Conservation (phyloP, 495 filamentous ascomycete genomes). For the Tuber brumale region DNA sequence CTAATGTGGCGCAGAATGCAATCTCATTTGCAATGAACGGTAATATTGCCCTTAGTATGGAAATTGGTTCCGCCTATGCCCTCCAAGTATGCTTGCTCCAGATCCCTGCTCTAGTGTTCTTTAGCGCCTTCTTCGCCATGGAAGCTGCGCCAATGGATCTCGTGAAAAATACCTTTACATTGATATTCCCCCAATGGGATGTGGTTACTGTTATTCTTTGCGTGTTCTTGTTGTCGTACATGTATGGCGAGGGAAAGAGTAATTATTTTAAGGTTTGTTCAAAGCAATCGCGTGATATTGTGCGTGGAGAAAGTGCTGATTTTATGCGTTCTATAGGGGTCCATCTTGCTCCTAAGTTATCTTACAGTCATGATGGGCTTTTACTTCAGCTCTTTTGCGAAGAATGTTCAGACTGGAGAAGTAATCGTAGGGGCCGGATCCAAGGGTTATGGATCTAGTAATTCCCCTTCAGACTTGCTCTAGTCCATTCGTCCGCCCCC, state of each 20-base stretch:
- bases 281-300: neutral
- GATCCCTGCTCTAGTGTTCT: slow-evolving; percentile 86
- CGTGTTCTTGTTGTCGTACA: slow-evolving; percentile 93
- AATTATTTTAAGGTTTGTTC: slow-evolving; percentile 64
- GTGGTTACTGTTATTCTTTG: slow-evolving; percentile 97
- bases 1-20: slow-evolving; percentile 66
- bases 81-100: slow-evolving; percentile 97
- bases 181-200: slow-evolving; percentile 99
- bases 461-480: neutral
- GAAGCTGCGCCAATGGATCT: slow-evolving; percentile 54
- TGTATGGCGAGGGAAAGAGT: slow-evolving; percentile 97
- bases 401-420: slow-evolving; percentile 14
- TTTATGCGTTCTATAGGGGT: slow-evolving; percentile 52
- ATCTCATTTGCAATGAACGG: slow-evolving; percentile 99
- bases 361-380: slow-evolving; percentile 87
- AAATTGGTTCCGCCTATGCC: slow-evolving; percentile 96
- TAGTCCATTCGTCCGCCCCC: neutral
- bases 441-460: slow-evolving; percentile 27
- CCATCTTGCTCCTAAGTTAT: slow-evolving; percentile 88
- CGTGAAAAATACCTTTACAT: slow-evolving; percentile 72
- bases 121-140: slow-evolving; percentile 60
- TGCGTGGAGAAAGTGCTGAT: slow-evolving; percentile 8
- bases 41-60: slow-evolving; percentile 99
- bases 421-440: slow-evolving; percentile 31
- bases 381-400: slow-evolving; percentile 56